Base-by-base conservation (phyloP, 2,329 filamentous ascomycete genomes). In the Talaromyces rugulosus region DNA sequence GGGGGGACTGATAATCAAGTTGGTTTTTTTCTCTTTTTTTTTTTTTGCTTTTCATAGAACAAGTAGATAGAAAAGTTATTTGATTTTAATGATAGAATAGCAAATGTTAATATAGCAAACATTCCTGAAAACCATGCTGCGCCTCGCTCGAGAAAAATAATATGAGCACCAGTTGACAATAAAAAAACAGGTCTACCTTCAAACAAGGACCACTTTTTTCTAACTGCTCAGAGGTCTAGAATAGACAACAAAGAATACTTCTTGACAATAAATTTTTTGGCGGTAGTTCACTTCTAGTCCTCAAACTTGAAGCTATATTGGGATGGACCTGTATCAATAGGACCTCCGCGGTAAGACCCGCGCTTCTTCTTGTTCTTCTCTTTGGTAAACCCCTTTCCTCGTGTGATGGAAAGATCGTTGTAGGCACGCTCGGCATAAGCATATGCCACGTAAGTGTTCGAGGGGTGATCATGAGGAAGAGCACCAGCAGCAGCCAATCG, bases 341-440 rank as follows among this genome's bases (percentile, higher is more conserved):
- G 78, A 6, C 95, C 95, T 52, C 95, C 95, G 55, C 90, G 87
- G 83, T 96, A 99, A 67, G 89, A 91, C 57, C 95, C 95, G 69
- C 87, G 84, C 84, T 92, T 93, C 85, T 92, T 95, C 84, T 99
- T 99, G 80, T 99, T 99, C 87, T 99, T 99, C 82, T 98, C 95
- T 83, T 99, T 99, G 63, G 94, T 98, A 79, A 99, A 99, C 4
- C 92, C 92, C 81, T 97, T 98, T 71, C 95, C 95, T 75, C 89
- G 91, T 34, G 94, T 98, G 44, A 96, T 85, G 56, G 92, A 91
- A 65, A 99, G 80, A 73, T 97, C 93, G 68, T 92, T 85, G 72
- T 93, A 91, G 8, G 96, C 96, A 68, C 87, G 87, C 69, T 95
- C 89, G 28, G 93, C 94, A 78, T 98, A 99, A 66, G 90, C 88